These are phyloP conservation scores for Cladosporium sp. DNA, from an alignment of 2,329 filamentous ascomycete species.

Conservation along the genomic window DNA sequence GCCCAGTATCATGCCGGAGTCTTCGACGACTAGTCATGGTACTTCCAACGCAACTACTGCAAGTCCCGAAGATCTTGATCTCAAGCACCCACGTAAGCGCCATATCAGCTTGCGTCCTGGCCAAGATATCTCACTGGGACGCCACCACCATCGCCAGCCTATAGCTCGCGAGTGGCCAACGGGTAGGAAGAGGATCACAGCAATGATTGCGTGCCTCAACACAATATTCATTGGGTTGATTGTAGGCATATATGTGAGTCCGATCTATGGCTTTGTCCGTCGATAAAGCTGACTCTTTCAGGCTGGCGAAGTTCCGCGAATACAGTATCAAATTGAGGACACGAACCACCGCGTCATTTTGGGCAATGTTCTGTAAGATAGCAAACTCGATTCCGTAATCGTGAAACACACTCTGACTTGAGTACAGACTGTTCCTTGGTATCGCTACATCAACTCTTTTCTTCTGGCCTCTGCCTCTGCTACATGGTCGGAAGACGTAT, in stretches of 20 bases:
- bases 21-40: not conserved
- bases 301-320: conserved; percentile 71
- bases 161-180: conserved; percentile 70
- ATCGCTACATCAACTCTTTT: conserved; percentile 66
- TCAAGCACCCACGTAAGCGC: conserved; percentile 30
- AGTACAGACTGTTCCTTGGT: conserved; percentile 59
- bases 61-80: conserved; percentile 19
- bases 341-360: conserved; percentile 63
- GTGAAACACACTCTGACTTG: too few relatives aligned
- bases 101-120: conserved; percentile 32
- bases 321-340: conserved; percentile 72
- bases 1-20: conserved; percentile 2
- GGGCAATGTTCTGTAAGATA: conserved; percentile 61
- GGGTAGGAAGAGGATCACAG: conserved; percentile 63
- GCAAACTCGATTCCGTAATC: not conserved
- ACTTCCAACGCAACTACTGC: not conserved
- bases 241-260: conserved; percentile 63
- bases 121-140: conserved; percentile 39
- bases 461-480: conserved; percentile 68
- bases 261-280: too few relatives aligned
- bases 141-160: conserved; percentile 55
- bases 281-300: conserved; percentile 15
- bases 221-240: conserved; percentile 67
- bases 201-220: conserved; percentile 66
- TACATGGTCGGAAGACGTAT: conserved; percentile 75